A percentile compares a stretch with the other conserved stretches of the same genome.
phyloP scores from a whole-genome alignment of 495 filamentous ascomycete species.

The Hyaloscypha finlandica region DNA sequence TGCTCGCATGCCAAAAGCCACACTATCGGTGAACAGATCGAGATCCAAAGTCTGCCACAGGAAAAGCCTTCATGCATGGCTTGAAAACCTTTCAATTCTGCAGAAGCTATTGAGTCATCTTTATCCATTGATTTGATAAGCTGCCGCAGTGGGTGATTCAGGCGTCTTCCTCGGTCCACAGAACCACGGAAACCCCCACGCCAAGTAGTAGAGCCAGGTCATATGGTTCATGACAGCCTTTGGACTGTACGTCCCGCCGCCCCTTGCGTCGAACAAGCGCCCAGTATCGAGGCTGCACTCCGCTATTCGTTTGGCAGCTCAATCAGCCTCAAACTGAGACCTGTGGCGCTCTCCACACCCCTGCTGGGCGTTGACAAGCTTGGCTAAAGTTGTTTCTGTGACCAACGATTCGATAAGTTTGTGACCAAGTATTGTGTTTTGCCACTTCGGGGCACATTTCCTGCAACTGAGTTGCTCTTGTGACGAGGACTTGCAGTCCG shows the following conservation, averaged over 20 bases:
- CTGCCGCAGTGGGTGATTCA: neutral
- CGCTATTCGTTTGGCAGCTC: neutral
- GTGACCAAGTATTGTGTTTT: neutral
- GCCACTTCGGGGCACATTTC: neutral
- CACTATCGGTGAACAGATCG: neutral
- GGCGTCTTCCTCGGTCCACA: too few species aligned
- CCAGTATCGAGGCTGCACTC: neutral
- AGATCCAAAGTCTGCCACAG: neutral
- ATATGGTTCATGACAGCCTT: neutral
- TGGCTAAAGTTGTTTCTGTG: neutral
- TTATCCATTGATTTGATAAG: too few species aligned
- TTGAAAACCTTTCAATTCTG: neutral
- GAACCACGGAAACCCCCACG: too few species aligned
- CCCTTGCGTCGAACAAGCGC: neutral
- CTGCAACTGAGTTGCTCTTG: neutral
- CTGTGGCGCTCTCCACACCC: neutral
- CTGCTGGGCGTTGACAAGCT: neutral
- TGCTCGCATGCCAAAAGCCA: neutral
- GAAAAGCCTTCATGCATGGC: neutral
- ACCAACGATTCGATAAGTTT: neutral
- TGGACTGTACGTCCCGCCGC: neutral
- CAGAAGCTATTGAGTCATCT: too few species aligned
- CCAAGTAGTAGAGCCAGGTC: neutral
- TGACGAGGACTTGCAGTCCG: too few species aligned
- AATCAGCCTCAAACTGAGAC: neutral